These are phyloP conservation scores for Metschnikowia bowlesiae DNA, from an alignment of 805 yeast genomes.

Conservation along the genomic window DNA sequence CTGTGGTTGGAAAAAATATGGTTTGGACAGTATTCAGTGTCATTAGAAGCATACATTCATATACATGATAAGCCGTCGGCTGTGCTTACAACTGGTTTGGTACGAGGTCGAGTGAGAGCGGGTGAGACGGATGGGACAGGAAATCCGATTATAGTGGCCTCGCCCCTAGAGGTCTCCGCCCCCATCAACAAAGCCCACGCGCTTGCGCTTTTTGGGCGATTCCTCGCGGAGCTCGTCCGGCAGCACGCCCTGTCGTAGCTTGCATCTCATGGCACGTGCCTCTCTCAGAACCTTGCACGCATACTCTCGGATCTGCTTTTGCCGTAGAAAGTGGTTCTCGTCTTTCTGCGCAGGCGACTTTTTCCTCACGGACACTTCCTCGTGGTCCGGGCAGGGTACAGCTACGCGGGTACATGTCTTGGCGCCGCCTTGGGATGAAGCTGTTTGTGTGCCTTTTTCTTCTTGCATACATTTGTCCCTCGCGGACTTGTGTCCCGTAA, in stretches of 20 bases:
- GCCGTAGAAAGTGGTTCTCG: conserved; percentile 14
- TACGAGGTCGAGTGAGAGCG: no score
- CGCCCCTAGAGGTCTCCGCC: background rate
- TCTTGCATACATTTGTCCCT: no score
- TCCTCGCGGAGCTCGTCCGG: conserved; percentile 8
- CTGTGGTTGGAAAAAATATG: no score
- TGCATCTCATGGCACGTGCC: conserved; percentile 22
- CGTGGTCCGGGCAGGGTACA: background rate
- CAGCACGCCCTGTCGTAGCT: conserved; percentile 10
- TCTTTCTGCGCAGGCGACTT: conserved; percentile 12
- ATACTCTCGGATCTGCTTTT: conserved; percentile 26
- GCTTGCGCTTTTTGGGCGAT: conserved; percentile 21
- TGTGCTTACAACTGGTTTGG: no score
- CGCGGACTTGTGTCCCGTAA: no score
- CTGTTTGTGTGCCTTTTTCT: no score
- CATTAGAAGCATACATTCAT: no score
- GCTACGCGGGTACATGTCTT: no score
- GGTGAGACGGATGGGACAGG: no score
- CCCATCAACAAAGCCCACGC: conserved; percentile 21
- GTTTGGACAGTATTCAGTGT: no score
- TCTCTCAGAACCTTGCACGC: conserved; percentile 22
- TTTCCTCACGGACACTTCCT: conserved; percentile 6
- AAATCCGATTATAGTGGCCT: background rate
- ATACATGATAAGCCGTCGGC: no score
- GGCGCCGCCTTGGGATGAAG: no score